phyloP scores from a whole-genome alignment of 768 basidiomycete genomes.

The Leccinum imitatum region DNA sequence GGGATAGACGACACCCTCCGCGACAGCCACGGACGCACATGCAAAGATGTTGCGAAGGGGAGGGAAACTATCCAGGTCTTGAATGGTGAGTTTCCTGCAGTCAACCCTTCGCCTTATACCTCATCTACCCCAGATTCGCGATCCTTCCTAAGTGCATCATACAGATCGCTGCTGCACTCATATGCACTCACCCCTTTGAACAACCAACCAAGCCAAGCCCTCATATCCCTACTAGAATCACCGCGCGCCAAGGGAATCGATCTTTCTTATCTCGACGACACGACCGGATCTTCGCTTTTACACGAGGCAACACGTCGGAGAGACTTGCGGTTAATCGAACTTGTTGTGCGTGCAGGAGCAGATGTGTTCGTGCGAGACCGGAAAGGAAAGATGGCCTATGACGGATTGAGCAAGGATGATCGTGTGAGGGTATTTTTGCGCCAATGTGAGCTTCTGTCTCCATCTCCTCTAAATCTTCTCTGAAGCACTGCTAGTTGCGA shows the following conservation, averaged over 20 bases:
- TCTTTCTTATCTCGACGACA: conserved; percentile 76
- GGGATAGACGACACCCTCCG: conserved; percentile 74
- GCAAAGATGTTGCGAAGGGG: conserved; percentile 68
- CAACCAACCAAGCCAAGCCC: conserved; percentile 41
- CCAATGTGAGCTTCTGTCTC: conserved; percentile 59
- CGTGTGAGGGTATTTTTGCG: conserved; percentile 77
- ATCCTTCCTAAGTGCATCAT: conserved; percentile 70
- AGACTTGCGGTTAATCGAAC: conserved; percentile 78
- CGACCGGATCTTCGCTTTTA: conserved; percentile 73
- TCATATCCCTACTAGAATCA: conserved; percentile 60
- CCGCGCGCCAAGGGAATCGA: conserved; percentile 72
- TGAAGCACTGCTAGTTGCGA: conserved; percentile 53
- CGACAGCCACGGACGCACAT: conserved; percentile 65
- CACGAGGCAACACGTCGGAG: conserved; percentile 86
- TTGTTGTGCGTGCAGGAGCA: conserved; percentile 82
- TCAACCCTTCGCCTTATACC: background rate
- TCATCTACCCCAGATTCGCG: conserved; percentile 62
- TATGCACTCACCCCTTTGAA: conserved; percentile 65
- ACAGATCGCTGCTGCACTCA: conserved; percentile 66
- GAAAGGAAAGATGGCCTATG: conserved; percentile 67
- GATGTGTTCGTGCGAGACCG: conserved; percentile 87
- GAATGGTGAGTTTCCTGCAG: conserved; percentile 48
- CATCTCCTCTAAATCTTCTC: background rate
- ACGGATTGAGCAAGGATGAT: conserved; percentile 75
- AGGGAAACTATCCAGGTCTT: conserved; percentile 67